Percentiles rank a stretch among this genome's conserved stretches.
phyloP scores from a whole-genome alignment of 305 asterid genomes.

The Fraxinus xanthoxyloides region DNA sequence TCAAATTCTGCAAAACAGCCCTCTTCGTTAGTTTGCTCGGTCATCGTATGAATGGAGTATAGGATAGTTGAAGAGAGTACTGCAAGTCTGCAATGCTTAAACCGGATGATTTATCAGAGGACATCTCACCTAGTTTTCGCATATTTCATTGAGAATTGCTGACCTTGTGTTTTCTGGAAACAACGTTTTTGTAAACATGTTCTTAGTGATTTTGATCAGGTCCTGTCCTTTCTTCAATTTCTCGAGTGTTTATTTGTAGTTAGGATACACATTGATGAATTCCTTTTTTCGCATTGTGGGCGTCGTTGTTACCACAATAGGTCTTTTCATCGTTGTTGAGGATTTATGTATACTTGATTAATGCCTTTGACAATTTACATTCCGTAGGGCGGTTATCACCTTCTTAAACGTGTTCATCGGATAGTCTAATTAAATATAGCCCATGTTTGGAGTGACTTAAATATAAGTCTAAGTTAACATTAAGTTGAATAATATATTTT shows the following conservation, averaged over 20 bases:
- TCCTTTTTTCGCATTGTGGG: not conserved
- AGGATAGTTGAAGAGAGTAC: not conserved
- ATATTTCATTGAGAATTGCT: no score
- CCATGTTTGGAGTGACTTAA: not conserved
- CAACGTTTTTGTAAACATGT: not conserved
- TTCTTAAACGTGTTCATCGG: not conserved
- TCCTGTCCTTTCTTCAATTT: not conserved
- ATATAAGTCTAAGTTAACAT: no score
- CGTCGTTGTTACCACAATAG: not conserved
- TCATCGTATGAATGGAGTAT: not conserved
- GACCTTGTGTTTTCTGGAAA: not conserved
- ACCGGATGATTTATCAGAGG: not conserved
- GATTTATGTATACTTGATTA: not conserved
- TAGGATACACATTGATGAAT: not conserved
- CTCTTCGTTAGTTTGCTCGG: not conserved
- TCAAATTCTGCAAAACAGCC: not conserved
- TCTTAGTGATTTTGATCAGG: not conserved
- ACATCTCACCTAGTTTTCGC: not conserved
- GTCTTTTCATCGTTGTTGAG: not conserved
- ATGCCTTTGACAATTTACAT: not conserved
- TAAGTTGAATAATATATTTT: no score
- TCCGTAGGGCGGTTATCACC: not conserved
- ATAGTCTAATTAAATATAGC: not conserved
- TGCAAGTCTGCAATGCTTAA: not conserved
- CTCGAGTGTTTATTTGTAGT: not conserved